Percentiles rank a stretch among this genome's conserved stretches.
Conservation (phyloP, 2,329 filamentous ascomycete species). For the Chlorencoelia australis region DNA sequence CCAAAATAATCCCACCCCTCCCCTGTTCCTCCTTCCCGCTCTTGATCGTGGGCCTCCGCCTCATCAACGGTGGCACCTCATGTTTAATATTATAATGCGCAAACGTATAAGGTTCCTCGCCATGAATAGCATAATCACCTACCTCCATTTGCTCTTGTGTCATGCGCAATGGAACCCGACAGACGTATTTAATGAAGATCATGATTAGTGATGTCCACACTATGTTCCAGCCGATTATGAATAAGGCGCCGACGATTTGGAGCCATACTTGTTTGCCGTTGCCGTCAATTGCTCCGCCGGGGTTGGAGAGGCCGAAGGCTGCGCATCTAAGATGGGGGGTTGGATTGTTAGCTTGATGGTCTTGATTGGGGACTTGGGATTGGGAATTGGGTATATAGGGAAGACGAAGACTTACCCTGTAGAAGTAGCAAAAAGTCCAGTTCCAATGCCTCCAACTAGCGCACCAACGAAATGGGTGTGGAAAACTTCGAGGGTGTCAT, state of each 20-base stretch:
- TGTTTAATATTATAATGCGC: no score
- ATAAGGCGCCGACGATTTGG: constrained; percentile 37
- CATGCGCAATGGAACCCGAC: constrained; percentile 39
- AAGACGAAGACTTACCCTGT: no score
- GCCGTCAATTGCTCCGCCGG: constrained; percentile 36
- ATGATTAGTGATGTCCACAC: constrained; percentile 40
- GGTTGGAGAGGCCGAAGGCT: constrained; percentile 21
- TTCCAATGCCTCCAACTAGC: constrained; percentile 46
- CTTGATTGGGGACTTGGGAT: no score
- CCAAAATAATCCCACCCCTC: constrained; percentile 12
- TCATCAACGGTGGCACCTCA: no score
- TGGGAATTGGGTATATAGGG: no score
- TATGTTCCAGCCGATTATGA: constrained; percentile 40
- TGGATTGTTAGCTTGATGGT: no score
- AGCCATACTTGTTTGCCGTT: constrained; percentile 45
- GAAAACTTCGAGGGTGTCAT: constrained; percentile 51
- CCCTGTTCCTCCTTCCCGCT: constrained; percentile 12
- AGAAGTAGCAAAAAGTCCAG: constrained; percentile 44
- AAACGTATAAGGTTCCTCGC: constrained; percentile 30
- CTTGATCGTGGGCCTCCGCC: constrained; percentile 15
- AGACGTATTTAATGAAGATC: constrained; percentile 40
- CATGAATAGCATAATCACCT: constrained; percentile 39
- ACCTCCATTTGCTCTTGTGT: constrained; percentile 34
- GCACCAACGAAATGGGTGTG: constrained; percentile 51
- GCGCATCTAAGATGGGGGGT: no score